Conservation (phyloP, 495 filamentous ascomycete species). For the Xylaria curta region DNA sequence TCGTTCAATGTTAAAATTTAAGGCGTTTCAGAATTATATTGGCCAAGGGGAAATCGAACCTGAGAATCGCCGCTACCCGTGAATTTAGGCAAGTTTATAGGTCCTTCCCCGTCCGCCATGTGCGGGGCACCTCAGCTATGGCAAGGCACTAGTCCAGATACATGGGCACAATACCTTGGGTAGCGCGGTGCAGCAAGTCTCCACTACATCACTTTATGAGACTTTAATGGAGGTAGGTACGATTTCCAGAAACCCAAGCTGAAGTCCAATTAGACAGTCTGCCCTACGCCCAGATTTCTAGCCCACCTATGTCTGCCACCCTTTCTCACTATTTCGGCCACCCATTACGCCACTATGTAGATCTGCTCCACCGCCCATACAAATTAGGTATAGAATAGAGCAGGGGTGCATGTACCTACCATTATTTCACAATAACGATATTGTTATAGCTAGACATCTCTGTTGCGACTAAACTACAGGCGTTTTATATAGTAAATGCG, state of each 20-base stretch:
- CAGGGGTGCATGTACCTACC: too few relatives aligned
- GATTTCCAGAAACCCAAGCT: not conserved
- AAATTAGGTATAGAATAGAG: too few relatives aligned
- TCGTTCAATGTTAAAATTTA: conserved; percentile 12
- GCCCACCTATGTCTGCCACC: too few relatives aligned
- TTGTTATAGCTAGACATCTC: too few relatives aligned
- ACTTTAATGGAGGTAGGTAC: not conserved
- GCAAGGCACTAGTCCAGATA: conserved; percentile 6
- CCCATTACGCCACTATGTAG: too few relatives aligned
- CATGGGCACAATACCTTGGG: not conserved
- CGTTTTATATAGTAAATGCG: too few relatives aligned
- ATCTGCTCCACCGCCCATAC: too few relatives aligned
- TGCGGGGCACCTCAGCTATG: conserved; percentile 7
- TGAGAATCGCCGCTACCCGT: conserved; percentile 1
- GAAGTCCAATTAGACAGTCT: conserved; percentile 5
- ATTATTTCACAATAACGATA: too few relatives aligned
- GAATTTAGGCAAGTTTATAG: conserved; percentile 9
- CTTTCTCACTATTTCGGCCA: too few relatives aligned
- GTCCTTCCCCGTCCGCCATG: not conserved
- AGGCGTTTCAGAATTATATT: conserved; percentile 10
- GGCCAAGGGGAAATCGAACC: conserved; percentile 2
- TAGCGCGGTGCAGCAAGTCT: conserved; percentile 1
- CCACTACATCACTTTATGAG: not conserved
- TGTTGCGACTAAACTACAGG: too few relatives aligned
- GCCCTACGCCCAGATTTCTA: conserved; percentile 7